Conservation (phyloP, 352 stramenopile species). For the Phytophthora nicotianae region DNA sequence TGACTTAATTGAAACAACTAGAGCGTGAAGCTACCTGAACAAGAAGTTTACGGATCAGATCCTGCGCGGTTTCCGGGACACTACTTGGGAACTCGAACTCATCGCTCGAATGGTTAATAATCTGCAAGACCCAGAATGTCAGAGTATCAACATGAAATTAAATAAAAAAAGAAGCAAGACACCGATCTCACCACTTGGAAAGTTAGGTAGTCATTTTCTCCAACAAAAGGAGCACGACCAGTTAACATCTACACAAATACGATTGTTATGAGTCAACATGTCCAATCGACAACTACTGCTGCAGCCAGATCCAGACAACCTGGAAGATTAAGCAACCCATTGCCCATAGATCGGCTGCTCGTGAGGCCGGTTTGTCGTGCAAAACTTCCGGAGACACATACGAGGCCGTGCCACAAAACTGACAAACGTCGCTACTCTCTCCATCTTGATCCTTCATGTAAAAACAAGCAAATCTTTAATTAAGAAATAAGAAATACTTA, state of each 20-base stretch:
- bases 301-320: constrained; percentile 27
- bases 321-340: constrained; percentile 91
- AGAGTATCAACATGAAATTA: no score
- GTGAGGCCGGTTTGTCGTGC: constrained; percentile 78
- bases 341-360: constrained; percentile 90
- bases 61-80: constrained; percentile 66
- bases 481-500: no score
- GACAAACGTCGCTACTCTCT: constrained; percentile 52
- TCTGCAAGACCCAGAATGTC: constrained; percentile 39
- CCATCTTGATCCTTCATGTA: constrained; percentile 73
- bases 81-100: constrained; percentile 74
- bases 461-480: constrained; percentile 17
- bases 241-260: constrained; percentile 69
- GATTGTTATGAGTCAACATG: neutral
- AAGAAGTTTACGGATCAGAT: constrained; percentile 81
- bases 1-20: neutral
- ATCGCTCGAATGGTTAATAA: constrained; percentile 83
- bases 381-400: constrained; percentile 94
- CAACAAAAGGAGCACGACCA: constrained; percentile 85
- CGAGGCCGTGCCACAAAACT: constrained; percentile 91
- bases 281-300: neutral
- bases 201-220: constrained; percentile 91
- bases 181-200: constrained; percentile 77
- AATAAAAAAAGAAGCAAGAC: no score
- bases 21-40: constrained; percentile 46